Conservation (phyloP, 352 stramenopile species). For the Phytophthora pistaciae region DNA sequence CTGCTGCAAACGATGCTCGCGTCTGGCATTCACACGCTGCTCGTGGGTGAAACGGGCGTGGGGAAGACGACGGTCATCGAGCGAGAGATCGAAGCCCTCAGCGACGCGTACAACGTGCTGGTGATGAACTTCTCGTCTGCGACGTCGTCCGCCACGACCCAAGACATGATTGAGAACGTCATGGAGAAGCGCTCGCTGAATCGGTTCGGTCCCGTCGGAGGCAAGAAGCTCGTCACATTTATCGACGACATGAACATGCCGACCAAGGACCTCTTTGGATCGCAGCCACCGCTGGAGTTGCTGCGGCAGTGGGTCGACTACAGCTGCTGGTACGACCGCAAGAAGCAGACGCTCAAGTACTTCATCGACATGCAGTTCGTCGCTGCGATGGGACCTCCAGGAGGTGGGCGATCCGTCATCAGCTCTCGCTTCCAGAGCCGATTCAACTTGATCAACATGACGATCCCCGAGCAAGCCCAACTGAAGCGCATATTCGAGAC, state of each 20-base stretch:
- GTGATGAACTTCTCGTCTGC: conserved; percentile 94
- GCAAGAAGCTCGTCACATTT: conserved; percentile 92
- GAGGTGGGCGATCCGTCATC: conserved; percentile 90
- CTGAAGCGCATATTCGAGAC: conserved; percentile 91
- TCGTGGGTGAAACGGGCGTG: conserved; percentile 92
- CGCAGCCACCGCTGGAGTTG: conserved; percentile 92
- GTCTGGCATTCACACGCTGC: conserved; percentile 81
- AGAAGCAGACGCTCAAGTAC: conserved; percentile 92
- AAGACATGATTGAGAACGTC: conserved; percentile 92
- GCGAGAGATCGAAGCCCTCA: conserved; percentile 83
- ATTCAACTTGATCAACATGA: conserved; percentile 94
- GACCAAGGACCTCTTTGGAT: conserved; percentile 91
- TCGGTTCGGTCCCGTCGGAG: conserved; percentile 86
- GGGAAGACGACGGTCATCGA: conserved; percentile 91
- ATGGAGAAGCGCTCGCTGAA: conserved; percentile 94
- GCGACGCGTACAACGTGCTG: conserved; percentile 77
- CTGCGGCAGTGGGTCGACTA: conserved; percentile 94
- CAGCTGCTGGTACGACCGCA: conserved; percentile 93
- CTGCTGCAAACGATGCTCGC: conserved; percentile 82
- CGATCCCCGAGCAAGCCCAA: conserved; percentile 85
- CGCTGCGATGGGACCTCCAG: conserved; percentile 87
- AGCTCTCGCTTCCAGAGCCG: conserved; percentile 91
- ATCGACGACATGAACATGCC: conserved; percentile 96
- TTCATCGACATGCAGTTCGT: conserved; percentile 94
- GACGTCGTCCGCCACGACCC: conserved; percentile 85